These are phyloP conservation scores for Arxiozyma heterogenica DNA, from an alignment of 1,139 yeast species.

Conservation along the genomic window DNA sequence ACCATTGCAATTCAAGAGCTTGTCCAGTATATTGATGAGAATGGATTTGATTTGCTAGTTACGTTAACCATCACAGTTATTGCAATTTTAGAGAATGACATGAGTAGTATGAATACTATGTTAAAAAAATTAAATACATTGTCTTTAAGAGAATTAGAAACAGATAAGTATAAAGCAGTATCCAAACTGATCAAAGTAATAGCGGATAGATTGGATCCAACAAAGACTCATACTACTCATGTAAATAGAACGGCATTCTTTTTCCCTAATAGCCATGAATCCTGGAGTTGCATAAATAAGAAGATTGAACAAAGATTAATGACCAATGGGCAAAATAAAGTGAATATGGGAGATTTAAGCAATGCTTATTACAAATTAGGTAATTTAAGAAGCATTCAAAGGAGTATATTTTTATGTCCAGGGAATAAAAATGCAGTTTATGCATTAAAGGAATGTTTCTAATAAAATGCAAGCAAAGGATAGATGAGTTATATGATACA, in stretches of 20 bases:
- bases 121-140: slow-evolving; percentile 54
- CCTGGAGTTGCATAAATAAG: slow-evolving; percentile 58
- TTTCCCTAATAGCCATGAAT: slow-evolving; percentile 58
- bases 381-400: slow-evolving; percentile 46
- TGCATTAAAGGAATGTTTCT: slow-evolving; percentile 26
- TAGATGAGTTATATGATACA: neutral
- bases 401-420: slow-evolving; percentile 48
- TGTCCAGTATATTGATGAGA: slow-evolving; percentile 49
- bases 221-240: slow-evolving; percentile 22
- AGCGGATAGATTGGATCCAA: slow-evolving; percentile 30
- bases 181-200: slow-evolving; percentile 55
- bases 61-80: slow-evolving; percentile 75
- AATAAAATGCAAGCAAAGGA: neutral
- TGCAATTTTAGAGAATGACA: slow-evolving; percentile 47
- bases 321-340: slow-evolving; percentile 34
- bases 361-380: slow-evolving; percentile 42
- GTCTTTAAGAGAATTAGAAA: slow-evolving; percentile 39
- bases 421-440: slow-evolving; percentile 27
- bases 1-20: slow-evolving; percentile 74
- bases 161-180: slow-evolving; percentile 45
- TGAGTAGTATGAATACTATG: slow-evolving; percentile 49
- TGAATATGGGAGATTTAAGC: slow-evolving; percentile 46
- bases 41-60: slow-evolving; percentile 58
- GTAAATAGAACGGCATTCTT: slow-evolving; percentile 68
- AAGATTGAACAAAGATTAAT: slow-evolving; percentile 49